phyloP scores from a whole-genome alignment of 345 rosid genomes.

The Gossypium longicalyx region DNA sequence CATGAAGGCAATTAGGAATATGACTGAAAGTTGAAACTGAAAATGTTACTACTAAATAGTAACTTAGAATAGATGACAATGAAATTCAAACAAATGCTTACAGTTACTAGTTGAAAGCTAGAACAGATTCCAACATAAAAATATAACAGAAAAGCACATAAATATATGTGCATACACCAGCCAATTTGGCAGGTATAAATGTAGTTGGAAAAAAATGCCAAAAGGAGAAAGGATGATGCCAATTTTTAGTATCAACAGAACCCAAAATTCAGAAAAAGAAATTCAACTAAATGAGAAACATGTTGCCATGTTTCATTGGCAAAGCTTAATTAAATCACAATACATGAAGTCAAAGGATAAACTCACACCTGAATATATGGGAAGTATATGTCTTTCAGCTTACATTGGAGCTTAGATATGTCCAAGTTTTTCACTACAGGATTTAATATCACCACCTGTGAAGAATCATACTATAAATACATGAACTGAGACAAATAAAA shows the following conservation, averaged over 20 bases:
- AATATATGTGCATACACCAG: neutral
- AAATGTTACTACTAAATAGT: neutral
- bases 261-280: neutral
- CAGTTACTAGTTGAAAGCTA: neutral
- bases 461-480: neutral
- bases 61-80: neutral
- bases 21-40: neutral
- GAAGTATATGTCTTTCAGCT: constrained; percentile 78
- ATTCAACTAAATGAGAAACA: neutral
- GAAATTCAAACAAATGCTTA: neutral
- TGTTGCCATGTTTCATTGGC: too few species aligned
- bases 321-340: too few species aligned
- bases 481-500: neutral
- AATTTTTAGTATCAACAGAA: neutral
- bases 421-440: constrained; percentile 37
- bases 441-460: constrained; percentile 58
- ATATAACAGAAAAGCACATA: neutral
- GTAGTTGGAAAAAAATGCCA: neutral
- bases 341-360: neutral
- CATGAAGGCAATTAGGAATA: constrained; percentile 1
- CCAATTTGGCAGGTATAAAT: neutral
- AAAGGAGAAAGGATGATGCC: neutral
- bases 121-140: neutral
- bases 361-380: constrained; percentile 72
- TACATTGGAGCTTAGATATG: constrained; percentile 48